Percentiles rank a stretch among this genome's conserved stretches.
phyloP scores from a whole-genome alignment of 1,284 basidiomycete genomes.

The Xerocomus alliaceus region DNA sequence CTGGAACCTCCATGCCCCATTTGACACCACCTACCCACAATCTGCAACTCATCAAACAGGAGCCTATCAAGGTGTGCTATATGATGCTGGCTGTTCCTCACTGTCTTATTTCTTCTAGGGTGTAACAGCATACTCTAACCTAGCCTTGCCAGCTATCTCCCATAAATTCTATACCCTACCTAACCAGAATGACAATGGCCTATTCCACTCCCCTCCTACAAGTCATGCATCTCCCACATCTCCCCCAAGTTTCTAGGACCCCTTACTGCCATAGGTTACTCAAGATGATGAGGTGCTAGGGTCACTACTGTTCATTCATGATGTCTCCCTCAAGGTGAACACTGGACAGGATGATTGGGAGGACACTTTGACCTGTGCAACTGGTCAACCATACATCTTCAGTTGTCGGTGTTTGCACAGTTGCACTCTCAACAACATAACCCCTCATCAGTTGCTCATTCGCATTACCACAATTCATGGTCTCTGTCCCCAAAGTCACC shows the following conservation, averaged over 20 bases:
- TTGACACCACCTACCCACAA: conserved; percentile 8
- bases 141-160: conserved; percentile 22
- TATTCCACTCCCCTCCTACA: conserved; percentile 34
- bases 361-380: conserved; percentile 3
- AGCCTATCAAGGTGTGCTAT: conserved; percentile 31
- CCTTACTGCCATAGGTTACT: conserved; percentile 6
- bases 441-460: conserved; percentile 22
- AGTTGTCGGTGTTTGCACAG: conserved; percentile 14
- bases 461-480: conserved; percentile 28
- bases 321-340: conserved; percentile 14
- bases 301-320: conserved; percentile 24
- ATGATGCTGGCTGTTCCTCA: background rate
- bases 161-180: conserved; percentile 40
- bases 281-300: conserved; percentile 23
- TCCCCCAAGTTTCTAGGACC: conserved; percentile 27
- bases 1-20: background rate
- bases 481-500: conserved; percentile 32
- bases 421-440: conserved; percentile 20
- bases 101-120: conserved; percentile 25
- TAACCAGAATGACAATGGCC: too few species aligned
- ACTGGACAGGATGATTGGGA: conserved; percentile 32
- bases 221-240: conserved; percentile 30
- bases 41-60: conserved; percentile 36
- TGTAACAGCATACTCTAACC: conserved; percentile 14
- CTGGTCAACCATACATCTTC: conserved; percentile 27